Evolutionary conservation across 73 alveolate genomes (phyloP).

Genomic region (Paramecium tetraurelia): DNA sequence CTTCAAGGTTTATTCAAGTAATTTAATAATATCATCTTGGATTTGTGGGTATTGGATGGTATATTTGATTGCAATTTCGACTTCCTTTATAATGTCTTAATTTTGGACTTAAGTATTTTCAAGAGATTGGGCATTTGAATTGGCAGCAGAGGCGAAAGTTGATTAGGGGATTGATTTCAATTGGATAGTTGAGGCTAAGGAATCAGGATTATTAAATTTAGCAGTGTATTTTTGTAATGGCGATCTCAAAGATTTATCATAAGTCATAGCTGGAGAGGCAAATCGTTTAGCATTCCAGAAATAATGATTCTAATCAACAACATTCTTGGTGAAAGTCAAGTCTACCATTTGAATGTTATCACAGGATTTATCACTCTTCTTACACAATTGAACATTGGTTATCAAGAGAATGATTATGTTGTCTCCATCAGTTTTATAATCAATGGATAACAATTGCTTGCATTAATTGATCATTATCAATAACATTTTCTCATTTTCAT

Average conservation of each 20-base stretch:
- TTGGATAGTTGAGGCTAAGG: not conserved
- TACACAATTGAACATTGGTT: not conserved
- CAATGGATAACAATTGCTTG: not conserved
- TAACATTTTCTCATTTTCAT: not conserved
- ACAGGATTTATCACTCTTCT: not conserved
- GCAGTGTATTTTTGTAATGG: not conserved
- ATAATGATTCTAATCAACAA: not conserved
- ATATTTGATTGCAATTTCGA: not conserved
- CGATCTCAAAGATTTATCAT: not conserved
- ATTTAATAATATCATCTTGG: not conserved
- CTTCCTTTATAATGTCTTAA: not conserved
- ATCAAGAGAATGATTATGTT: not conserved
- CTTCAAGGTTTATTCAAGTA: not conserved
- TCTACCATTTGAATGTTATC: not conserved
- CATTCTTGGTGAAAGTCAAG: not conserved
- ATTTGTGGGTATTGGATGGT: not conserved
- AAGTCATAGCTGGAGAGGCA: not conserved
- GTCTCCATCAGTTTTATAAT: slow-evolving; percentile 7
- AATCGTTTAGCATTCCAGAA: not conserved
- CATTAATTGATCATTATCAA: not conserved
- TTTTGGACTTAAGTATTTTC: not conserved
- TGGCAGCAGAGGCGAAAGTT: not conserved
- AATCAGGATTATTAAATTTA: not conserved
- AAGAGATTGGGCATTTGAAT: not conserved
- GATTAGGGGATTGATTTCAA: not conserved